Evolutionary conservation across 2,329 filamentous ascomycete species (phyloP).

Genomic region (Pseudogymnoascus sp.): DNA sequence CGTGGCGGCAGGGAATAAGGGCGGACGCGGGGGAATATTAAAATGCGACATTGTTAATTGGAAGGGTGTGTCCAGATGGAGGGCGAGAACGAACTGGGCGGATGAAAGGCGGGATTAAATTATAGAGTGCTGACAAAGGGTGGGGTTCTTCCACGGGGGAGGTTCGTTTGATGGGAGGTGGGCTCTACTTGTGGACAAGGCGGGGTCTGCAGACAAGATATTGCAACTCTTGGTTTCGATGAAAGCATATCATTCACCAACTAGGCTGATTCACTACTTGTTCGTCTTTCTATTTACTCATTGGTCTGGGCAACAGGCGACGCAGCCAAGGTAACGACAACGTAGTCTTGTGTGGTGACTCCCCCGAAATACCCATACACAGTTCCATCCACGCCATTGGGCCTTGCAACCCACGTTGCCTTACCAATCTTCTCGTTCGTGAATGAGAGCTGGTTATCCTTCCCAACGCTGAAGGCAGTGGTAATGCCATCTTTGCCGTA

Average conservation of each 20-base stretch:
- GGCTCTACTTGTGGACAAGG: neutral
- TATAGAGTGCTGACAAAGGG: conserved; percentile 1
- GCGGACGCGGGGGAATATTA: neutral
- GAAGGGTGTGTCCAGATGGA: neutral
- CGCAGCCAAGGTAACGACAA: conserved; percentile 5
- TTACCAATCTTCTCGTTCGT: neutral
- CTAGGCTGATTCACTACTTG: neutral
- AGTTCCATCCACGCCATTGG: neutral
- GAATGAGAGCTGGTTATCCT: neutral
- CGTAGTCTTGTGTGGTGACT: neutral
- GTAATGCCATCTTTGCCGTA: neutral
- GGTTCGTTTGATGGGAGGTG: neutral
- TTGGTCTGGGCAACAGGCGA: neutral
- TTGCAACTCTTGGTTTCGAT: neutral
- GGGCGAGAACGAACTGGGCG: neutral
- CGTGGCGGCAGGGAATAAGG: neutral
- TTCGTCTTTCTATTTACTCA: neutral
- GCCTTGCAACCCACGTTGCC: neutral
- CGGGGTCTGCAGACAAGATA: neutral
- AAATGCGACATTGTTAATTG: neutral
- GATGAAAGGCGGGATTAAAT: neutral
- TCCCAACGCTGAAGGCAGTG: neutral
- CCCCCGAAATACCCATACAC: neutral
- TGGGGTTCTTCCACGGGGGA: neutral
- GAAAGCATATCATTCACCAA: neutral